A percentile compares a stretch with the other conserved stretches of the same genome.
phyloP scores from a whole-genome alignment of 805 yeast genomes.

The Metschnikowia orientalis region DNA sequence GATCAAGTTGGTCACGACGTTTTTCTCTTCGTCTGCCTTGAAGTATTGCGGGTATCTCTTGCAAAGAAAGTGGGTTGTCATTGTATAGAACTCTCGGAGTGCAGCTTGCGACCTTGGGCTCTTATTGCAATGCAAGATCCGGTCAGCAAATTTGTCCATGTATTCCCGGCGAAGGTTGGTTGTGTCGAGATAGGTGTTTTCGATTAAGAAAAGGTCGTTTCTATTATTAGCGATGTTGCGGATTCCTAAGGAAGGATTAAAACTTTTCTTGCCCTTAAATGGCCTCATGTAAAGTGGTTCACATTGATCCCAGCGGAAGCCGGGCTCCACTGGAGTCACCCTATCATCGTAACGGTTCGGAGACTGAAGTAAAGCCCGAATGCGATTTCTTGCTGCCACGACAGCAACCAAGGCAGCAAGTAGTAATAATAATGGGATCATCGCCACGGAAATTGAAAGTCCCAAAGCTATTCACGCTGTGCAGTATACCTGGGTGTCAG shows the following conservation, averaged over 20 bases:
- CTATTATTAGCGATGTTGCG: conserved; percentile 29
- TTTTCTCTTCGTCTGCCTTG: conserved; percentile 20
- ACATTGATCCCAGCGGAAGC: conserved; percentile 37
- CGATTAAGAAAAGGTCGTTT: conserved; percentile 58
- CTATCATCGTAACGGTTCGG: background rate
- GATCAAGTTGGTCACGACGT: conserved; percentile 34
- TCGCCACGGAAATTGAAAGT: too few relatives aligned
- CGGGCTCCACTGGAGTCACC: conserved; percentile 8
- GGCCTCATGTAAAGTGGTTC: conserved; percentile 38
- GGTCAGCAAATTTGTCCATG: conserved; percentile 25
- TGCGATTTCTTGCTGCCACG: too few relatives aligned
- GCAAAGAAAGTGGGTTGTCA: conserved; percentile 35
- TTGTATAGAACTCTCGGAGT: conserved; percentile 48
- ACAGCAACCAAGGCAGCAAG: too few relatives aligned
- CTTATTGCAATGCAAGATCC: conserved; percentile 19
- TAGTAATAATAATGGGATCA: too few relatives aligned
- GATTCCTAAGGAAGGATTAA: conserved; percentile 34
- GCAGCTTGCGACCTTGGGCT: conserved; percentile 26
- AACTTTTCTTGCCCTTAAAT: conserved; percentile 33
- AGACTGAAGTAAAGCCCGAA: background rate
- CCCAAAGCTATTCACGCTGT: too few relatives aligned
- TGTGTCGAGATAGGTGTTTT: conserved; percentile 49
- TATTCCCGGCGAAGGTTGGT: conserved; percentile 38
- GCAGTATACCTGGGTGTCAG: too few relatives aligned
- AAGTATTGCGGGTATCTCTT: conserved; percentile 55